Conservation (phyloP, 257 asterid genomes). For the Asclepias syriaca region DNA sequence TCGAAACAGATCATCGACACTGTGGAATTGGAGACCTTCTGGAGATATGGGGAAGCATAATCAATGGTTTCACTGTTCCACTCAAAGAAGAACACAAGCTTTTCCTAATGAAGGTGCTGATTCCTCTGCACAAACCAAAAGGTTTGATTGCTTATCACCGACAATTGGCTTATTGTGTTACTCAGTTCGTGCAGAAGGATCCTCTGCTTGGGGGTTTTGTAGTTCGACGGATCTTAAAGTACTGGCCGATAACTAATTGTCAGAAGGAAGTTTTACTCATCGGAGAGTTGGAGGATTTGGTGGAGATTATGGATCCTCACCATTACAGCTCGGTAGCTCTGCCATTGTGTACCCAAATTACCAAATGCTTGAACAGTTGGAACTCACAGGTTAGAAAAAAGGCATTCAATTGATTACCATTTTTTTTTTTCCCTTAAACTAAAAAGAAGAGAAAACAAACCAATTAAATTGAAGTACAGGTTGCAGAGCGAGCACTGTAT, state of each 20-base stretch:
- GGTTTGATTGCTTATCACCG: slow-evolving; percentile 60
- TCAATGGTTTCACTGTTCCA: slow-evolving; percentile 70
- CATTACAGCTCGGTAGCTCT: slow-evolving; percentile 42
- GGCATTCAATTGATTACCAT: no score
- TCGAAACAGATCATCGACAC: slow-evolving; percentile 49
- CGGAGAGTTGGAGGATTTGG: slow-evolving; percentile 71
- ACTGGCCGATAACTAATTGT: slow-evolving; percentile 69
- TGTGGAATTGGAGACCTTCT: slow-evolving; percentile 70
- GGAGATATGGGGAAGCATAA: slow-evolving; percentile 77
- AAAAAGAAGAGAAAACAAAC: neutral
- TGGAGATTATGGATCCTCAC: slow-evolving; percentile 40
- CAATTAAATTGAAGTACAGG: slow-evolving; percentile 24
- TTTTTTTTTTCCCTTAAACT: no score
- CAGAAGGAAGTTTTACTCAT: slow-evolving; percentile 72
- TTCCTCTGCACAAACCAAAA: slow-evolving; percentile 69
- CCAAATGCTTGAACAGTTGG: slow-evolving; percentile 63
- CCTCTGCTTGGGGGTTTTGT: slow-evolving; percentile 48
- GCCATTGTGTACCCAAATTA: slow-evolving; percentile 58
- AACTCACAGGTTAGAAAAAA: slow-evolving; percentile 58
- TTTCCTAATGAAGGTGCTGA: slow-evolving; percentile 54
- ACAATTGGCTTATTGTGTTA: slow-evolving; percentile 69
- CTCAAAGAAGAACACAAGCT: slow-evolving; percentile 69
- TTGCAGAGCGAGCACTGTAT: slow-evolving; percentile 78
- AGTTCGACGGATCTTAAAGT: slow-evolving; percentile 49
- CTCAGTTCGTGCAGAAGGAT: slow-evolving; percentile 75